Evolutionary conservation across 805 yeast genomes (phyloP).

Genomic region (Scheffersomyces stipitis): DNA sequence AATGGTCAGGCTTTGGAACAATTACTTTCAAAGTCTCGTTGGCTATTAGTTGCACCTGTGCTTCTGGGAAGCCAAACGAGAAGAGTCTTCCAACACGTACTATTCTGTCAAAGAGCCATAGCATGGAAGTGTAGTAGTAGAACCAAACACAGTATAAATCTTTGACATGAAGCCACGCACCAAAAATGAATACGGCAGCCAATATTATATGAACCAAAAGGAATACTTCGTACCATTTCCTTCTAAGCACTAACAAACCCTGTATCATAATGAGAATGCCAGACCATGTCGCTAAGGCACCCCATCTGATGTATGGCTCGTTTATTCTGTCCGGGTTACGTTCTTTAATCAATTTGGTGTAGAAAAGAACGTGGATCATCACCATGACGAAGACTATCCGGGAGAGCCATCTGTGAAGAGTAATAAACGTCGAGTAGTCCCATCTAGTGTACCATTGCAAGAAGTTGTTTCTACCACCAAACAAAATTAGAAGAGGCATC

Average conservation of each 20-base stretch:
- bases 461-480: constrained; percentile 37
- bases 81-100: constrained; percentile 19
- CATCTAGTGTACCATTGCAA: constrained; percentile 39
- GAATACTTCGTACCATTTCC: constrained; percentile 23
- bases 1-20: constrained; percentile 20
- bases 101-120: constrained; percentile 25
- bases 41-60: constrained; percentile 18
- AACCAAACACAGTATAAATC: constrained; percentile 11
- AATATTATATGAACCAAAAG: constrained; percentile 20
- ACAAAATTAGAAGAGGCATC: constrained; percentile 32
- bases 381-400: constrained; percentile 45
- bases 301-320: constrained; percentile 17
- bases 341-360: neutral
- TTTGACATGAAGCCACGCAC: constrained; percentile 16
- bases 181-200: constrained; percentile 19
- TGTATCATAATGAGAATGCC: constrained; percentile 18
- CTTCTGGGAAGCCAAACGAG: constrained; percentile 22
- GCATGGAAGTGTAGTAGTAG: constrained; percentile 17
- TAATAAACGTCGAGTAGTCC: constrained; percentile 50
- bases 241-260: constrained; percentile 16
- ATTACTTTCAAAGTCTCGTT: constrained; percentile 24
- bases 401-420: constrained; percentile 59
- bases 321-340: neutral
- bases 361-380: constrained; percentile 35
- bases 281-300: constrained; percentile 16